Evolutionary conservation across 352 stramenopile species (phyloP).

Genomic region (Phytophthora palmivora): DNA sequence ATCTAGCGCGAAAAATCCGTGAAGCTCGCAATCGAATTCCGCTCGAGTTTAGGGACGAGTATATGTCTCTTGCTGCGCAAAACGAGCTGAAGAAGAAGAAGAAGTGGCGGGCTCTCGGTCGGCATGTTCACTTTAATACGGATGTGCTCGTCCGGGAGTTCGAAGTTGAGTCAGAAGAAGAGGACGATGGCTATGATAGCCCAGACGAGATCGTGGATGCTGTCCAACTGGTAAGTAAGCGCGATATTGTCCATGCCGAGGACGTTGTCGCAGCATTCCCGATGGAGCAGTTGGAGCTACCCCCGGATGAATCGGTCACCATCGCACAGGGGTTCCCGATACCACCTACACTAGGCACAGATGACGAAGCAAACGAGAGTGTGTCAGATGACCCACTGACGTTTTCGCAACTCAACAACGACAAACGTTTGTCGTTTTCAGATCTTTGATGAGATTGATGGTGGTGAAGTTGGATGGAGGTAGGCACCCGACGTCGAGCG

Average conservation of each 20-base stretch:
- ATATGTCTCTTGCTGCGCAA: constrained; percentile 37
- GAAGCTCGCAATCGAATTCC: constrained; percentile 64
- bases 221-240: constrained; percentile 47
- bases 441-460: constrained; percentile 33
- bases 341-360: constrained; percentile 8
- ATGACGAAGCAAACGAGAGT: constrained; percentile 3
- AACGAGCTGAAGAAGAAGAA: constrained; percentile 44
- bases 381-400: constrained; percentile 36
- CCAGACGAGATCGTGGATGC: constrained; percentile 56
- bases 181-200: constrained; percentile 46
- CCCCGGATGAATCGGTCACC: constrained; percentile 9
- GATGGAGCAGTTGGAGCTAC: constrained; percentile 39
- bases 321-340: constrained; percentile 16
- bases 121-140: constrained; percentile 54
- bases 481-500: constrained; percentile 20
- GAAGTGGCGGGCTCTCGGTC: constrained; percentile 36
- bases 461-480: constrained; percentile 4
- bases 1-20: constrained; percentile 53
- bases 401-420: constrained; percentile 45
- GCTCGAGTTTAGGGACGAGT: constrained; percentile 61
- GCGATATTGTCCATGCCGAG: constrained; percentile 43
- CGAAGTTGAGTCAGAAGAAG: constrained; percentile 64
- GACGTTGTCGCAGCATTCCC: constrained; percentile 37
- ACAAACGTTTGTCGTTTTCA: constrained; percentile 49
- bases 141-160: constrained; percentile 59